A percentile compares a stretch with the other conserved stretches of the same genome.
These are phyloP conservation scores for Jackrogersella multiformis DNA, from an alignment of 495 filamentous ascomycete genomes.

Conservation along the genomic window DNA sequence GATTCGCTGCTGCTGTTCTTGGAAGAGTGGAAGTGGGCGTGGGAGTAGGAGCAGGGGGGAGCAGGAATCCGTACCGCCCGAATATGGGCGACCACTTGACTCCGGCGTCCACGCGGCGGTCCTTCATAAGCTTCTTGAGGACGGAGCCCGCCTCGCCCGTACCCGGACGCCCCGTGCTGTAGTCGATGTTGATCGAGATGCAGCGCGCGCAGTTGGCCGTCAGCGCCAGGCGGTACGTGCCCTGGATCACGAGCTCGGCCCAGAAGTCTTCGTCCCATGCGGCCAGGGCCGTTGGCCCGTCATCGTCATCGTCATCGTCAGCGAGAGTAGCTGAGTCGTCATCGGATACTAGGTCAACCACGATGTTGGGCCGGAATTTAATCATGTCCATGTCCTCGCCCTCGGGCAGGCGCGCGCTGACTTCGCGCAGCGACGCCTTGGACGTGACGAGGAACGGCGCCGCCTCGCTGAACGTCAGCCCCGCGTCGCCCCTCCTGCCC, in stretches of 20 bases:
- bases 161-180: constrained; percentile 72
- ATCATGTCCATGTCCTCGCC: constrained; percentile 70
- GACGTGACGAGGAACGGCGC: constrained; percentile 81
- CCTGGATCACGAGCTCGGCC: constrained; percentile 66
- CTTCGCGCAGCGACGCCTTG: constrained; percentile 71
- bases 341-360: constrained; percentile 65
- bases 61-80: constrained; percentile 81
- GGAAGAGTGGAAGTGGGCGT: background rate
- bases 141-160: constrained; percentile 70
- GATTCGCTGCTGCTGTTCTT: background rate
- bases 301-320: constrained; percentile 52
- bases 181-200: constrained; percentile 83
- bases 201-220: constrained; percentile 87
- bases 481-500: constrained; percentile 2
- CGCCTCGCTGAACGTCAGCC: constrained; percentile 80
- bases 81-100: constrained; percentile 81
- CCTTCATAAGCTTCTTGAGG: constrained; percentile 79
- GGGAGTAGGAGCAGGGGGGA: background rate
- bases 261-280: constrained; percentile 91
- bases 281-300: constrained; percentile 51
- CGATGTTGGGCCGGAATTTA: constrained; percentile 88
- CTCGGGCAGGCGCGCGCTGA: constrained; percentile 67
- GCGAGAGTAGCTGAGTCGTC: constrained; percentile 45
- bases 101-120: constrained; percentile 79
- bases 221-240: constrained; percentile 60